These are phyloP conservation scores for Grosmannia clavigera DNA, from an alignment of 2,329 filamentous ascomycete genomes.

Conservation along the genomic window DNA sequence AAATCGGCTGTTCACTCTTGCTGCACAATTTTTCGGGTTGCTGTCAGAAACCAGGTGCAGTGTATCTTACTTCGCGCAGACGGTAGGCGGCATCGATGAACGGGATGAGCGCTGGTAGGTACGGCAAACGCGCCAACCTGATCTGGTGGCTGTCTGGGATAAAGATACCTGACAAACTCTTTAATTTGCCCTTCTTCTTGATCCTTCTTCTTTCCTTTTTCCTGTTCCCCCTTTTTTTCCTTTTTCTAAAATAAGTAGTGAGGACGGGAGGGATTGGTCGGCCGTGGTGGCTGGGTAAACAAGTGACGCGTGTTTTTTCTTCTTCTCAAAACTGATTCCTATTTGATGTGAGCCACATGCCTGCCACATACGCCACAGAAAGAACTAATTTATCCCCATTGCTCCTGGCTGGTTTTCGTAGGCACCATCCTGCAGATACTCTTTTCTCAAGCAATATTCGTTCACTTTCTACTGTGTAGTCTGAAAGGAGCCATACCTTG, in stretches of 20 bases:
- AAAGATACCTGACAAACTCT: background rate
- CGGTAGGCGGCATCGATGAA: background rate
- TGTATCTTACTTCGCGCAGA: background rate
- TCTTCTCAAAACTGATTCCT: background rate
- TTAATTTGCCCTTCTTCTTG: background rate
- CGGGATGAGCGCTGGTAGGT: background rate
- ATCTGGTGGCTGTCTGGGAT: background rate
- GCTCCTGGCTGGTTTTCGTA: background rate
- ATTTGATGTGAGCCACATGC: slow-evolving; percentile 8
- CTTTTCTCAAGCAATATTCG: background rate
- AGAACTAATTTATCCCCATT: background rate
- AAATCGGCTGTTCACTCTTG: background rate
- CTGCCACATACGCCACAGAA: slow-evolving; percentile 6
- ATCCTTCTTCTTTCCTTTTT: background rate
- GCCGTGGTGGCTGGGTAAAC: slow-evolving; percentile 7
- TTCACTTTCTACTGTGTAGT: background rate
- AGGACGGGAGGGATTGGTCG: slow-evolving; percentile 1
- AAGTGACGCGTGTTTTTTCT: slow-evolving; percentile 7
- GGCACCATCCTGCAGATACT: background rate
- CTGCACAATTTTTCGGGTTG: background rate
- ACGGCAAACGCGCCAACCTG: slow-evolving; percentile 8
- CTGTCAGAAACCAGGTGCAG: background rate
- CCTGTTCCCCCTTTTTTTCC: background rate
- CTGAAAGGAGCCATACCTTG: background rate
- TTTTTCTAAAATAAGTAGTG: slow-evolving; percentile 1